Evolutionary conservation across 1,139 yeast genomes (phyloP), one percentile per base, ranked within the genome.

Genomic region (Saccharomycopsis crataegensis): DNA sequence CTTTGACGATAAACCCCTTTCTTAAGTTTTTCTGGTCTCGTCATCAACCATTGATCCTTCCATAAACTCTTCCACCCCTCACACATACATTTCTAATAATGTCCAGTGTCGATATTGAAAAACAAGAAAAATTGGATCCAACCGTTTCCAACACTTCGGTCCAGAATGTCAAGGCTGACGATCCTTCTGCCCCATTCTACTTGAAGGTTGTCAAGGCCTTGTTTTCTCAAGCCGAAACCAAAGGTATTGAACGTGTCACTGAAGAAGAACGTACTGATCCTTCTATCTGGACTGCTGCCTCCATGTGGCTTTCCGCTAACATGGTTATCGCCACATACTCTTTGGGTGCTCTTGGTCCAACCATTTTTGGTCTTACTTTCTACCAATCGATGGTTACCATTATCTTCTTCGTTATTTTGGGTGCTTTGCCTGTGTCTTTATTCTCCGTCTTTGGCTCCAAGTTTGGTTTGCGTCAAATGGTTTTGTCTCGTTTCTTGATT

Each of bases 221-320:
- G 16, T 34, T 56, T 14, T n/a, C 16, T 8, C 51, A 50, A 11
- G 58, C 58, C 28, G 80, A 75, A 61, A 70, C 68, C 45, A 70
- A 74, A 60, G 79, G 80, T 62, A 68, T 77, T 48, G 78, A 76
- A 58, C 69, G 78, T 54, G 71, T 77, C 32, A 65, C 72, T 0
- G 79, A 75, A 48, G 72, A 71, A 17, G 71, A 74, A 60, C 69
- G 77, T 63, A 64, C 77, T 48, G 89, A 83, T 55, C 72, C 70
- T 51, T 80, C 88, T 38, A 65, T 85, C 54, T 72, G 80, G 73
- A 79, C 77, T 61, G 87, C 94, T 33, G 90, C 91, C 44, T 76
- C 91, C 54, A 87, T 90, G 96, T 90, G 97, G 97, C 77, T 86
- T 64, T 85, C 94, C 33, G 96, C 96, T 41, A 90, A 90, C 70